These are phyloP conservation scores for Zopfia rhizophila DNA, from an alignment of 2,329 filamentous ascomycete genomes.

Conservation along the genomic window DNA sequence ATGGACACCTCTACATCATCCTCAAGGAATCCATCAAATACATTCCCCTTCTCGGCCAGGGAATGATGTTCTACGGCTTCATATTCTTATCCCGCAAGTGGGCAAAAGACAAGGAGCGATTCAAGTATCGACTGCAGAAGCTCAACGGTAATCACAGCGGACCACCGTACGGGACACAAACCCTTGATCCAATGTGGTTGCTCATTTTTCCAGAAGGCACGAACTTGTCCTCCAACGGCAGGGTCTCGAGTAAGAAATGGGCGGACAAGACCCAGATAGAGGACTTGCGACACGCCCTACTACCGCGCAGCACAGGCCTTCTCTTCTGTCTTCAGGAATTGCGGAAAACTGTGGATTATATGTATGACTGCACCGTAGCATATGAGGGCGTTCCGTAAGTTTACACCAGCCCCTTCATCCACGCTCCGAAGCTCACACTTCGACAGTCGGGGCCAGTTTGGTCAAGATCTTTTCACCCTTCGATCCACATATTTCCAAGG, in stretches of 20 bases:
- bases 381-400: constrained; percentile 94
- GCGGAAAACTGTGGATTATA: constrained; percentile 77
- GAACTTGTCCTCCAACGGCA: constrained; percentile 79
- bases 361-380: constrained; percentile 94
- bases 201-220: constrained; percentile 90
- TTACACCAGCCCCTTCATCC: background rate
- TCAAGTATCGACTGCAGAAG: constrained; percentile 78
- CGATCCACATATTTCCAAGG: constrained; percentile 89
- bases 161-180: constrained; percentile 54
- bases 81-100: constrained; percentile 95
- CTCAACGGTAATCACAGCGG: constrained; percentile 64
- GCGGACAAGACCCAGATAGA: constrained; percentile 76
- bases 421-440: constrained; percentile 16
- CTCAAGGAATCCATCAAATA: constrained; percentile 87
- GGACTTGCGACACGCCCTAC: constrained; percentile 75
- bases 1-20: constrained; percentile 90
- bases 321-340: constrained; percentile 83
- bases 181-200: constrained; percentile 85
- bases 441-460: constrained; percentile 67
- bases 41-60: constrained; percentile 81
- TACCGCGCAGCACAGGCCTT: constrained; percentile 83
- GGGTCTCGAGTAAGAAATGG: constrained; percentile 76
- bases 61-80: constrained; percentile 89
- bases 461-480: constrained; percentile 88
- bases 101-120: constrained; percentile 78